These are phyloP conservation scores for Trichosporon coremiiforme DNA, from an alignment of 1,284 basidiomycete species.

Conservation along the genomic window DNA sequence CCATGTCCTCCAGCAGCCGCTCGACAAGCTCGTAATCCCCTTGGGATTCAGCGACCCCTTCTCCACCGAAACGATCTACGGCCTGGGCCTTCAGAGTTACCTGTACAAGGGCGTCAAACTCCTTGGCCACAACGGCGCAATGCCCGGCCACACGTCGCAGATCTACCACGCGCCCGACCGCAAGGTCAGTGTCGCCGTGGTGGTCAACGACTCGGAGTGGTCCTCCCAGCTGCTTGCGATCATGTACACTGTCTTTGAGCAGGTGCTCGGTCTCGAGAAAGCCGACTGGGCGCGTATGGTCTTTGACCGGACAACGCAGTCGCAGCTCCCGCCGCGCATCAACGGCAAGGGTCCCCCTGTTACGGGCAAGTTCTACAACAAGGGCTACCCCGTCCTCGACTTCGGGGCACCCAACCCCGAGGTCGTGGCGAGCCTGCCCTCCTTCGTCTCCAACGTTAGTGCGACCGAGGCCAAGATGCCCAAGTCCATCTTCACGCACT, in stretches of 20 bases:
- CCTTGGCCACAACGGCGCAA: constrained; percentile 25
- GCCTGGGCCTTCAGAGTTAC: neutral
- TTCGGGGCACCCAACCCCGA: neutral
- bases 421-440: neutral
- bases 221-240: constrained; percentile 3
- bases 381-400: constrained; percentile 7
- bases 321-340: neutral
- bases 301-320: neutral
- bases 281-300: neutral
- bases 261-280: neutral
- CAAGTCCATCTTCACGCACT: constrained; percentile 33
- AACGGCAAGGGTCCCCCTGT: neutral
- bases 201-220: constrained; percentile 28
- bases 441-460: neutral
- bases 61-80: neutral
- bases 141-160: constrained; percentile 27
- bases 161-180: constrained; percentile 25
- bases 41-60: neutral
- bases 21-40: neutral
- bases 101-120: neutral
- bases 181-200: constrained; percentile 26
- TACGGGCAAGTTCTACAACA: neutral
- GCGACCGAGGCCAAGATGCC: constrained; percentile 27
- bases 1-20: neutral
- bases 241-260: neutral